These are phyloP conservation scores for Cylindrodendrum hubeiense DNA, from an alignment of 2,329 filamentous ascomycete species.

Conservation along the genomic window DNA sequence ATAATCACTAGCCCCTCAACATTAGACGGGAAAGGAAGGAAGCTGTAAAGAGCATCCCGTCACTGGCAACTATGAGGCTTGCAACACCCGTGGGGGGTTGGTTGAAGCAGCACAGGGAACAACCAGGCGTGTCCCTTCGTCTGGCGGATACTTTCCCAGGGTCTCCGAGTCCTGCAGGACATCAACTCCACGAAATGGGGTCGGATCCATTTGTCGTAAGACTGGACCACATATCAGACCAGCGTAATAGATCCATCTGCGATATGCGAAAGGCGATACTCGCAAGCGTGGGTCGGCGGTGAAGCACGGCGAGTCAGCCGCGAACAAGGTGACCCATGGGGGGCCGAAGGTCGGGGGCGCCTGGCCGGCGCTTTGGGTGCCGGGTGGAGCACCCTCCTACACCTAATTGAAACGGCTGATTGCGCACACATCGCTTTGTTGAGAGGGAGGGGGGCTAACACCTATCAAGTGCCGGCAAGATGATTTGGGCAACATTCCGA, in stretches of 20 bases:
- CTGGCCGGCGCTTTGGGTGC: conserved; percentile 28
- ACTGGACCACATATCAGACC: conserved; percentile 24
- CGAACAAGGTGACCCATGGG: conserved; percentile 31
- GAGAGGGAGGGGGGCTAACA: conserved; percentile 18
- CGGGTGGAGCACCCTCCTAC: conserved; percentile 31
- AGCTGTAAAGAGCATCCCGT: conserved; percentile 5
- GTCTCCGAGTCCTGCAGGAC: not conserved
- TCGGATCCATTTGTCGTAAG: conserved; percentile 27
- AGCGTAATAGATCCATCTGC: conserved; percentile 18
- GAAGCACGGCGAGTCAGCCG: conserved; percentile 30
- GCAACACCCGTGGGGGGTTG: conserved; percentile 16
- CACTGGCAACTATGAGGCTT: not conserved
- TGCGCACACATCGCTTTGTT: conserved; percentile 29
- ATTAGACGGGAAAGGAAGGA: not conserved
- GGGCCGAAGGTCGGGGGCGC: conserved; percentile 28
- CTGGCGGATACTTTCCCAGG: conserved; percentile 6
- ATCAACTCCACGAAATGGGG: conserved; percentile 9
- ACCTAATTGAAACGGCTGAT: conserved; percentile 35
- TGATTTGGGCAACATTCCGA: conserved; percentile 21
- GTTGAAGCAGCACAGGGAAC: not conserved
- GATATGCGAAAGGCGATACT: conserved; percentile 26
- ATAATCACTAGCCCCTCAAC: conserved; percentile 2
- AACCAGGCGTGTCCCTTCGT: conserved; percentile 4
- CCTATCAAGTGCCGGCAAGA: conserved; percentile 22
- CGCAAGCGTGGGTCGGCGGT: conserved; percentile 32